These are phyloP conservation scores for Russula ochroleuca DNA, from an alignment of 768 basidiomycete species.

Conservation along the genomic window DNA sequence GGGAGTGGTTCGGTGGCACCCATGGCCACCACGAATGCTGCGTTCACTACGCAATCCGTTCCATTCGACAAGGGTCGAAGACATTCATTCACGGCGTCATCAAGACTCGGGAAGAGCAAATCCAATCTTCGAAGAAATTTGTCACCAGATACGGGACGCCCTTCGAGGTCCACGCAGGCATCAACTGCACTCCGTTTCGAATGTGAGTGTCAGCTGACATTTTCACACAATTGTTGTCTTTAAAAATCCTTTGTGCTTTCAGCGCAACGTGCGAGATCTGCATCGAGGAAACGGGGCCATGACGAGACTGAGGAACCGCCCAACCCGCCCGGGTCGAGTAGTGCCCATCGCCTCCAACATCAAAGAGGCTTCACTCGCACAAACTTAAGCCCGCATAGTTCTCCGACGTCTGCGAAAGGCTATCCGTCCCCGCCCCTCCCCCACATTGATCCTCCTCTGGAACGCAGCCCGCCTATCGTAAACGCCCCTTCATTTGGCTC, in stretches of 20 bases:
- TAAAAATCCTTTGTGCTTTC: constrained; percentile 29
- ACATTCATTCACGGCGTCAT: constrained; percentile 26
- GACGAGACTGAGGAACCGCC: constrained; percentile 59
- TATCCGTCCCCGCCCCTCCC: constrained; percentile 66
- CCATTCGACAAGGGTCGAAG: constrained; percentile 25
- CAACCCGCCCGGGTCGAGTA: constrained; percentile 31
- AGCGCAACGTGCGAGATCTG: constrained; percentile 68
- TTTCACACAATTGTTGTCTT: neutral
- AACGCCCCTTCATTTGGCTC: constrained; percentile 39
- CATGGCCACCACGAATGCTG: constrained; percentile 1
- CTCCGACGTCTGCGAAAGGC: constrained; percentile 63
- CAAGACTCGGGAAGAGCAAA: constrained; percentile 28
- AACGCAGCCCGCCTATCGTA: constrained; percentile 53
- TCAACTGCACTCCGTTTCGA: constrained; percentile 34
- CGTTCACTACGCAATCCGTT: constrained; percentile 10
- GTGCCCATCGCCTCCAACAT: constrained; percentile 29
- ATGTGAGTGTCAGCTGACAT: constrained; percentile 30
- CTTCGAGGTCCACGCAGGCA: constrained; percentile 30
- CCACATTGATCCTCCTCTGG: constrained; percentile 45
- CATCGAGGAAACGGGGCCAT: constrained; percentile 67
- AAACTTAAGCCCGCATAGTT: constrained; percentile 63
- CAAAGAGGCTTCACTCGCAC: constrained; percentile 35
- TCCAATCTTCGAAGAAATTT: constrained; percentile 33
- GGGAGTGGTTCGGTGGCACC: constrained; percentile 24
- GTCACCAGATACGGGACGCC: constrained; percentile 35